Evolutionary conservation across 2,329 filamentous ascomycete genomes (phyloP).

Genomic region (Colletotrichum incanum): DNA sequence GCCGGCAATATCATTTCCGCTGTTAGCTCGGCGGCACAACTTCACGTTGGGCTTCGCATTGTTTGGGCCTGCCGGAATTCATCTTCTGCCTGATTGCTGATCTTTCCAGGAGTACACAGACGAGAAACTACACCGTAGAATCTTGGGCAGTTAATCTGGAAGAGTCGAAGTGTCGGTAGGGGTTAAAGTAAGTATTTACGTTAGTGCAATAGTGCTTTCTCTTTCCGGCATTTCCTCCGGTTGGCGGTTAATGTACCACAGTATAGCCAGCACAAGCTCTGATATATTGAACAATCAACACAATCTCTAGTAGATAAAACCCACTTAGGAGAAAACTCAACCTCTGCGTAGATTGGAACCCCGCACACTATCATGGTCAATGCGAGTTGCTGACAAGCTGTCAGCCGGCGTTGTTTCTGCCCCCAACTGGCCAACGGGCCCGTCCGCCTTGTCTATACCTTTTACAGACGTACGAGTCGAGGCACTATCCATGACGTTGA

Average conservation of each 20-base stretch:
- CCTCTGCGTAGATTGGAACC: background rate
- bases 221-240: no score
- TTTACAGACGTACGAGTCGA: constrained; percentile 1
- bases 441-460: constrained; percentile 3
- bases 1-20: background rate
- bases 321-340: no score
- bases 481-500: background rate
- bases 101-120: background rate
- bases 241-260: background rate
- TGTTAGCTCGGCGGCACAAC: background rate
- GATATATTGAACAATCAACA: background rate
- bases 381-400: background rate
- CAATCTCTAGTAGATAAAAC: background rate
- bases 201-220: background rate
- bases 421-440: constrained; percentile 1
- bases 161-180: background rate
- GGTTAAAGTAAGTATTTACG: background rate
- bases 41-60: background rate
- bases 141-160: background rate
- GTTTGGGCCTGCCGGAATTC: background rate
- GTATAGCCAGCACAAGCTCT: background rate
- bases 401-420: background rate
- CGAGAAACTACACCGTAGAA: background rate
- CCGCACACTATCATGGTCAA: constrained; percentile 13
- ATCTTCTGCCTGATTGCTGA: background rate